phyloP scores from a whole-genome alignment of 805 yeast genomes.

The Blastobotrys robertii region DNA sequence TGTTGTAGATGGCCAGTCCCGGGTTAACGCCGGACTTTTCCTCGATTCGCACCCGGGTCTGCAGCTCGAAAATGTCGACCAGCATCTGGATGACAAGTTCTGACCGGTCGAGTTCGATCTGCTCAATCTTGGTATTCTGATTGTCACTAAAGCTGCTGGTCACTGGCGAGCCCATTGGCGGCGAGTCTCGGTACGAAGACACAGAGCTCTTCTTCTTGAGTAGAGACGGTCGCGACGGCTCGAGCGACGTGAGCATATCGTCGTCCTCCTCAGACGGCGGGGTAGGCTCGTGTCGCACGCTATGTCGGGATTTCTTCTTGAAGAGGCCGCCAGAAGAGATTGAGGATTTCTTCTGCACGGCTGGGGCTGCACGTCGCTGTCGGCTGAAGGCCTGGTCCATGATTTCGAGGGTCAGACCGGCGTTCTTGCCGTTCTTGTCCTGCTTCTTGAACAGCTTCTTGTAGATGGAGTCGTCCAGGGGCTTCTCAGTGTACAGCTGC shows the following conservation, averaged over 20 bases:
- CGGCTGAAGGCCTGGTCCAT: too few relatives aligned
- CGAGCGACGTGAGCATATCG: conserved; percentile 15
- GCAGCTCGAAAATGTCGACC: conserved; percentile 20
- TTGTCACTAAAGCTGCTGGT: conserved; percentile 5
- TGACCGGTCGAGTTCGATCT: conserved; percentile 11
- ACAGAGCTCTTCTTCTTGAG: conserved; percentile 6
- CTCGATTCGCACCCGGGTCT: not conserved
- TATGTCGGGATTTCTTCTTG: not conserved
- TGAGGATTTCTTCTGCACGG: too few relatives aligned
- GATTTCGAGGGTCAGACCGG: not conserved
- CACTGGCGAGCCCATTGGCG: conserved; percentile 1
- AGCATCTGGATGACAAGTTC: conserved; percentile 37
- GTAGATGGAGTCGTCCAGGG: conserved; percentile 4
- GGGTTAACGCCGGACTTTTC: conserved; percentile 1
- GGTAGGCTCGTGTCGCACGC: too few relatives aligned
- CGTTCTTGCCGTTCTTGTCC: not conserved
- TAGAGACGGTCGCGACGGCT: conserved; percentile 5
- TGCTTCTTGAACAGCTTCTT: not conserved
- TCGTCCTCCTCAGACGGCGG: conserved; percentile 10
- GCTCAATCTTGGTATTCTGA: conserved; percentile 6
- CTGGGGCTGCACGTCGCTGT: too few relatives aligned
- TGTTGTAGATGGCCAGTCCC: not conserved
- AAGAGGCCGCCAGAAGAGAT: not conserved
- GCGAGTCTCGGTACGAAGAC: not conserved
- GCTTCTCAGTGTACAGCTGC: conserved; percentile 11